Evolutionary conservation across 2,329 filamentous ascomycete species (phyloP).

Genomic region (Emmonsiellopsis sp.): DNA sequence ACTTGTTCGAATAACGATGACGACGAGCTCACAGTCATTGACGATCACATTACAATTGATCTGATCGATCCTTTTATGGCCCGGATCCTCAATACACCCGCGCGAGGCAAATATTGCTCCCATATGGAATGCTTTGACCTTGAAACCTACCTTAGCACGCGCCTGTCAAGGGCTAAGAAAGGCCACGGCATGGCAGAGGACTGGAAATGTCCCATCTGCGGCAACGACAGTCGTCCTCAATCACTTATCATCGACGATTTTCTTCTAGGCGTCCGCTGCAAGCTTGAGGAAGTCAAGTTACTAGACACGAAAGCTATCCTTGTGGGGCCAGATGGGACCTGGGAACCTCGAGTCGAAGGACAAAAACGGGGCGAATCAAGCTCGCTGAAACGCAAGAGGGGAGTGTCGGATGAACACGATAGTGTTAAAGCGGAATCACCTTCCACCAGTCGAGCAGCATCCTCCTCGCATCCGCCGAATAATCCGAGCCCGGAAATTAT

Average conservation of each 20-base stretch:
- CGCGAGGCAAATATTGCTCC: conserved; percentile 58
- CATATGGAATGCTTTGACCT: conserved; percentile 91
- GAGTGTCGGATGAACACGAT: neutral
- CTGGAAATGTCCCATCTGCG: conserved; percentile 84
- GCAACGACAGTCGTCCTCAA: conserved; percentile 64
- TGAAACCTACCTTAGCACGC: conserved; percentile 65
- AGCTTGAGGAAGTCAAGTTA: conserved; percentile 43
- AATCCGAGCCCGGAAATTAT: conserved; percentile 8
- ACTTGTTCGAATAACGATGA: conserved; percentile 31
- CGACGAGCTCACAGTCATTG: conserved; percentile 56
- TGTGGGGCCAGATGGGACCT: conserved; percentile 56
- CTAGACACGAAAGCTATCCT: conserved; percentile 52
- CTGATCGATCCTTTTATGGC: conserved; percentile 60
- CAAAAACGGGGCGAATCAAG: neutral
- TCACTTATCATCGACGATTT: conserved; percentile 67
- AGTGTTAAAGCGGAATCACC: neutral
- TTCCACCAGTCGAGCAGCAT: neutral
- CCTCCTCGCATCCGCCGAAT: neutral
- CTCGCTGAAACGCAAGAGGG: neutral
- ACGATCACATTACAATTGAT: conserved; percentile 51
- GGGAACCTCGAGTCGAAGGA: conserved; percentile 44
- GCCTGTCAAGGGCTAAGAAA: conserved; percentile 38
- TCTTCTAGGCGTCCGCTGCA: conserved; percentile 51
- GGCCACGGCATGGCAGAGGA: conserved; percentile 33
- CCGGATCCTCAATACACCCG: conserved; percentile 59